Evolutionary conservation across 495 filamentous ascomycete genomes (phyloP).

Genomic region (Copromyces sp.): DNA sequence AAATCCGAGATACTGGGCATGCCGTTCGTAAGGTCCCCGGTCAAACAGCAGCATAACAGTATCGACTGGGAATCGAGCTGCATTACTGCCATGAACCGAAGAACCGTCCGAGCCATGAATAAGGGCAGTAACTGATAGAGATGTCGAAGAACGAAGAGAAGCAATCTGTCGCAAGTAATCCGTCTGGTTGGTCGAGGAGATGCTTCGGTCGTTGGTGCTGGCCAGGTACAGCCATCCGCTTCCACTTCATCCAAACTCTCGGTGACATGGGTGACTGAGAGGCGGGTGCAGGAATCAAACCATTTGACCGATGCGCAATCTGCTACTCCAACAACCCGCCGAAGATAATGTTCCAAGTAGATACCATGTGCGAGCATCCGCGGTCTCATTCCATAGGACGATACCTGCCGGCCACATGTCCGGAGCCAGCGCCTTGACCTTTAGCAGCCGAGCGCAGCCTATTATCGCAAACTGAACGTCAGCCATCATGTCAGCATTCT

Average conservation of each 20-base stretch:
- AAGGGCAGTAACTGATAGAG: constrained; percentile 15
- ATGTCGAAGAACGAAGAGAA: constrained; percentile 26
- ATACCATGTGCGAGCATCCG: background rate
- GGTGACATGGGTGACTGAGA: background rate
- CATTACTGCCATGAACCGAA: constrained; percentile 1
- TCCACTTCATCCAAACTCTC: background rate
- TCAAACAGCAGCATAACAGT: constrained; percentile 1
- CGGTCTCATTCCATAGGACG: constrained; percentile 55
- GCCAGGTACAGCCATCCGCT: constrained; percentile 8
- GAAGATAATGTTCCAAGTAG: background rate
- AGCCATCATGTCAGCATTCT: constrained; percentile 65
- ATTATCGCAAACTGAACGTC: constrained; percentile 77
- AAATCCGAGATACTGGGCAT: constrained; percentile 18
- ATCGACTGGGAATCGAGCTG: background rate
- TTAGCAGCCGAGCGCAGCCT: constrained; percentile 94
- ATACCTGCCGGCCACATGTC: constrained; percentile 52
- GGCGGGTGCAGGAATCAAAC: constrained; percentile 1
- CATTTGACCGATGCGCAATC: constrained; percentile 21
- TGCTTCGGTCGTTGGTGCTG: constrained; percentile 20
- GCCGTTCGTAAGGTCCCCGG: constrained; percentile 23
- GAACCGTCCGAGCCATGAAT: constrained; percentile 13
- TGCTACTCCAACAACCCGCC: constrained; percentile 15
- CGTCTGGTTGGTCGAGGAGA: constrained; percentile 13
- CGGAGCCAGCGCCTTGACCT: constrained; percentile 61
- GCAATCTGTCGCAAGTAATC: constrained; percentile 18